phyloP scores from a whole-genome alignment of 306 rosid genomes.

The Quercus rubra region DNA sequence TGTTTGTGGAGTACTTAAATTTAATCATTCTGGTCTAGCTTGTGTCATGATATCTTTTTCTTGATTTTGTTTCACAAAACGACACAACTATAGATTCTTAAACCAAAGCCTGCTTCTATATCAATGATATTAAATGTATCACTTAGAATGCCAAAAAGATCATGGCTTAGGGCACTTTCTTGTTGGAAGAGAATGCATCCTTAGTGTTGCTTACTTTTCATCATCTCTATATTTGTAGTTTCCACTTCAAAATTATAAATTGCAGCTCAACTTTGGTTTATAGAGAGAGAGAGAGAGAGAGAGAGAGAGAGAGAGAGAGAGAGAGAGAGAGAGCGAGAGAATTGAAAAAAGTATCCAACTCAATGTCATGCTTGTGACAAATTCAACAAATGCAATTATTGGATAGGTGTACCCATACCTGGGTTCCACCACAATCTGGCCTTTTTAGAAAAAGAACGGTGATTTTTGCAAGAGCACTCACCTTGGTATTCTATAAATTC shows the following conservation, averaged over 20 bases:
- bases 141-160: background rate
- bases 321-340: background rate
- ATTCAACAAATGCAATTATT: slow-evolving; percentile 52
- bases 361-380: slow-evolving; percentile 9
- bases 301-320: background rate
- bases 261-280: slow-evolving; percentile 2
- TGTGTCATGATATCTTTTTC: too few species aligned
- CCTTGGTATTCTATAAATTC: background rate
- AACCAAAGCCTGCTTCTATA: too few species aligned
- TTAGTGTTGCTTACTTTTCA: slow-evolving; percentile 13
- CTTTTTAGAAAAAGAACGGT: slow-evolving; percentile 28
- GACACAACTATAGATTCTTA: too few species aligned
- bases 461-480: slow-evolving; percentile 50
- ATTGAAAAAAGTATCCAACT: slow-evolving; percentile 19
- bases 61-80: too few species aligned
- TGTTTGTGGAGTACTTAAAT: too few species aligned
- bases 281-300: background rate
- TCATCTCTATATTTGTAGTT: slow-evolving; percentile 21
- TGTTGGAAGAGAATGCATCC: slow-evolving; percentile 6
- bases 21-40: too few species aligned
- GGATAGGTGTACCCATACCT: slow-evolving; percentile 12
- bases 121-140: background rate
- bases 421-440: slow-evolving; percentile 48
- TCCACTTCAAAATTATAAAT: slow-evolving; percentile 17
- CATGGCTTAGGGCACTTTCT: too few species aligned